Conservation (phyloP, 495 filamentous ascomycete species). For the Aspergillus panamensis region DNA sequence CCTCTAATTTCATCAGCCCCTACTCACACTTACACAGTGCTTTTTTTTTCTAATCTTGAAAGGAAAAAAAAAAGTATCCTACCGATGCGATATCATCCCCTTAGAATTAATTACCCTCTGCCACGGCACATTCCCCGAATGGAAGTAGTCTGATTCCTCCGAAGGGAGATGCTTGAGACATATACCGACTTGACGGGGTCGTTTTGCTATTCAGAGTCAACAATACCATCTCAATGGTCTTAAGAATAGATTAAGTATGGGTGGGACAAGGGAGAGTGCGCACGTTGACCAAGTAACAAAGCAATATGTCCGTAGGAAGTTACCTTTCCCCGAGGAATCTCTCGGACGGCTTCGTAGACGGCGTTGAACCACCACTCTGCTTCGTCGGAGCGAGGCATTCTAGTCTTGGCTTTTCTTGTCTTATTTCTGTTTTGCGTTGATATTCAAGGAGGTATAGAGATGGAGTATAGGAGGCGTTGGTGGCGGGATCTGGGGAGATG, state of each 20-base stretch:
- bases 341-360: conserved; percentile 78
- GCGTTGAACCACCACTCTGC: conserved; percentile 78
- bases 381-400: conserved; percentile 77
- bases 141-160: conserved; percentile 47
- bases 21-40: too few relatives aligned
- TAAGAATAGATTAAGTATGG: background rate
- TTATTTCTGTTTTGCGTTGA: background rate
- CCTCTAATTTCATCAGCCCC: conserved; percentile 42
- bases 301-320: conserved; percentile 92
- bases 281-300: conserved; percentile 73
- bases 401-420: background rate
- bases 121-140: conserved; percentile 83
- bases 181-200: conserved; percentile 79
- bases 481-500: too few relatives aligned
- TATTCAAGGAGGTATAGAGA: background rate
- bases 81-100: conserved; percentile 83
- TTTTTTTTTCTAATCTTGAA: too few relatives aligned
- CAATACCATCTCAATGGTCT: background rate
- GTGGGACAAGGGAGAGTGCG: conserved; percentile 27
- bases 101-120: conserved; percentile 87
- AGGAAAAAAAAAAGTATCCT: conserved; percentile 15
- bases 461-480: too few relatives aligned
- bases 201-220: conserved; percentile 47
- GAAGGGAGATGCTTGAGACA: conserved; percentile 80
- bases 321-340: conserved; percentile 78